Evolutionary conservation across 441 rosid species (phyloP), one percentile per base, ranked within the genome.

Genomic region (Mallotus repandus): DNA sequence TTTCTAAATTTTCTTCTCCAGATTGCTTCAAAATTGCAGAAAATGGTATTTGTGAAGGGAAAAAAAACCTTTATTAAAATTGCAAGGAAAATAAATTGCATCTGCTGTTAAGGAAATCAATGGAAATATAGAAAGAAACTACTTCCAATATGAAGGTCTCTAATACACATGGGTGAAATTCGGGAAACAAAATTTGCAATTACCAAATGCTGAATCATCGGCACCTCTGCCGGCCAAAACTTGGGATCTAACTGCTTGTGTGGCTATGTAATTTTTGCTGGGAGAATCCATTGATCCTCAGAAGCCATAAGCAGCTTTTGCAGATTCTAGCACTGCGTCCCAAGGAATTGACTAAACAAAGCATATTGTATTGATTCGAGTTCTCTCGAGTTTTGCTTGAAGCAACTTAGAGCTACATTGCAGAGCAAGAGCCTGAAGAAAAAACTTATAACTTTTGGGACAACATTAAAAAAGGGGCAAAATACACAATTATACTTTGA

Each of bases 281-380:
- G 97, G 90, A 58, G 98, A 89, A 71, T 87, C 93, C 88, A 84
- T 76, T 25, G 95, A 70, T 56, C 86, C 92, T 80, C 84, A 84
- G 70, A 83, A 83, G 70, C 87, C 72, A 70, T 89, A 85, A 0
- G 89, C 87, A 53, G 89, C 86, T 87, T 83, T 92, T 18, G 94
- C 94, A 18, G 86, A 79, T 70, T 86, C 87, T 25, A 90, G 93
- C 69, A 84, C 89, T 0, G 90, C 68, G 68, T 93, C 96, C 78
- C 88, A 63, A 12, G 94, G 84, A 21, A 86, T 81, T 0, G 98
- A 85, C 81, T 90, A 95, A 4, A 81, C 84, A 63, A 95, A 95
- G 80, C 99, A 95, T 73, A 97, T 97, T 7, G 95, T 85, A 79
- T 95, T 95, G 50, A 93, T 78, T 45, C 96, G 95, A 57, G 99